Percentiles rank a stretch among this genome's conserved stretches.
These are phyloP conservation scores for Hevea brasiliensis DNA, from an alignment of 345 rosid genomes.

Conservation along the genomic window DNA sequence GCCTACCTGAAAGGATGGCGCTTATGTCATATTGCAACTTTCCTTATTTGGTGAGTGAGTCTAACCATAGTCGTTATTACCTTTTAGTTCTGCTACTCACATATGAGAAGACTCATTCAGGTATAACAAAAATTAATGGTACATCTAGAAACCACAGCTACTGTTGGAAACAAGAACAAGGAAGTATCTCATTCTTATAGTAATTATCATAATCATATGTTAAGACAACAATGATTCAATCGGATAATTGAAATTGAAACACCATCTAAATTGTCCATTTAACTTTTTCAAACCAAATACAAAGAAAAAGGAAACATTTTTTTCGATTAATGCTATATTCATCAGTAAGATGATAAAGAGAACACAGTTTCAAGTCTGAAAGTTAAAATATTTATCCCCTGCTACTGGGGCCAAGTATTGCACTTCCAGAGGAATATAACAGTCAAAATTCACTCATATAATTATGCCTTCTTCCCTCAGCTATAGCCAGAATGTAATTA, in stretches of 20 bases:
- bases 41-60: no score
- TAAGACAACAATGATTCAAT: no score
- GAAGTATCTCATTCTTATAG: no score
- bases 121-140: no score
- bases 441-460: not conserved
- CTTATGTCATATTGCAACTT: no score
- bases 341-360: not conserved
- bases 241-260: not conserved
- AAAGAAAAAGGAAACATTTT: not conserved
- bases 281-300: not conserved
- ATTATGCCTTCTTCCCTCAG: not conserved
- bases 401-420: not conserved
- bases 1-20: no score
- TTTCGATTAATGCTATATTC: not conserved
- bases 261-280: not conserved
- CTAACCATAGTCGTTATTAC: no score
- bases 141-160: no score
- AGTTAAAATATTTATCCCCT: not conserved
- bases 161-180: no score
- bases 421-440: not conserved
- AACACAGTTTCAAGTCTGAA: not conserved
- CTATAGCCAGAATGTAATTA: constrained; percentile 6
- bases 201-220: no score
- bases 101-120: no score
- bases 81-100: no score